Conservation (phyloP, 225 moss, liverwort and hornwort genomes). For the Takakia lepidozioides region DNA sequence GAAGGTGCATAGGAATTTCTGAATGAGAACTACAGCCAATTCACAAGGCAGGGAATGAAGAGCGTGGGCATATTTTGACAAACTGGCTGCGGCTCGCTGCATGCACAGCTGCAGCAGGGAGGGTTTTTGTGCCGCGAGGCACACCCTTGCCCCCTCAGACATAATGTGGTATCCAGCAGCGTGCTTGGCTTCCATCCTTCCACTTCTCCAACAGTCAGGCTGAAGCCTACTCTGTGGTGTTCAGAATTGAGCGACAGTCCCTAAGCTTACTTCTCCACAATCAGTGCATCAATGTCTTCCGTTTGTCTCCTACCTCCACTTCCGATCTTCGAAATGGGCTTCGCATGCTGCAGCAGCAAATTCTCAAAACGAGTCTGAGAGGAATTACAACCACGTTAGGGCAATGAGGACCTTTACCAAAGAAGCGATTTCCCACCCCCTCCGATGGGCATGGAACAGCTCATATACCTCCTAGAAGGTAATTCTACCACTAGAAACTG, state of each 20-base stretch:
- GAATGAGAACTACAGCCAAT: constrained; percentile 20
- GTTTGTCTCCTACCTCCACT: too few relatives aligned
- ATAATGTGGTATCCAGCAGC: constrained; percentile 2
- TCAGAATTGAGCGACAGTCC: too few relatives aligned
- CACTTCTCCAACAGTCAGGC: neutral
- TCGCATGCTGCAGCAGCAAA: too few relatives aligned
- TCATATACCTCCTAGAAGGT: too few relatives aligned
- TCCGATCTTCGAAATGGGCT: too few relatives aligned
- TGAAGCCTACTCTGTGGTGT: neutral
- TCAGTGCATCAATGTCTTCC: constrained; percentile 9
- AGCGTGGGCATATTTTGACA: constrained; percentile 21
- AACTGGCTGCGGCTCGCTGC: constrained; percentile 13
- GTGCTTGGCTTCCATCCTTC: neutral
- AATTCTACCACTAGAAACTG: too few relatives aligned
- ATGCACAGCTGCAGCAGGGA: constrained; percentile 38
- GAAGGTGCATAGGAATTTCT: constrained; percentile 21
- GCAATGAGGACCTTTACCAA: too few relatives aligned
- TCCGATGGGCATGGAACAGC: too few relatives aligned
- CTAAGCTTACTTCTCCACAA: too few relatives aligned
- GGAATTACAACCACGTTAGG: too few relatives aligned
- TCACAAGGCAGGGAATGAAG: constrained; percentile 33
- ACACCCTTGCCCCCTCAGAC: constrained; percentile 2
- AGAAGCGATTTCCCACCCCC: too few relatives aligned
- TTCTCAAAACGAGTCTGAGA: too few relatives aligned
- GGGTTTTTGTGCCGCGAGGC: constrained; percentile 5